phyloP scores from a whole-genome alignment of 2,329 filamentous ascomycete genomes.

The Ilyonectria robusta region DNA sequence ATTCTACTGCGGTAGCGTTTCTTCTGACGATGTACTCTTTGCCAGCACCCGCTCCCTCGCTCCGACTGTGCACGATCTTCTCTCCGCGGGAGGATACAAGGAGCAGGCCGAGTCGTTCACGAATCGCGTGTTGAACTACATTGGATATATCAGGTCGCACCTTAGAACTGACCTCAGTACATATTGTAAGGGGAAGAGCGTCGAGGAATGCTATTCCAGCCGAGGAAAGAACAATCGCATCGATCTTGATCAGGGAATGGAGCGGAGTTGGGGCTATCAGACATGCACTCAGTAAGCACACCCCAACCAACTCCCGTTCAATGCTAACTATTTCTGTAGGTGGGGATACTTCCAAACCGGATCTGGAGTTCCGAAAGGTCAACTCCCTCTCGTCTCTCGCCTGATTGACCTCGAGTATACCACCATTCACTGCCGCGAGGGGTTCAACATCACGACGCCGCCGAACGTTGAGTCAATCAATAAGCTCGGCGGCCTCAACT shows the following conservation, averaged over 20 bases:
- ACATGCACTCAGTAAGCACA: constrained; percentile 66
- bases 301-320: fast-evolving
- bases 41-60: constrained; percentile 55
- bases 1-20: constrained; percentile 64
- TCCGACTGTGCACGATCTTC: constrained; percentile 55
- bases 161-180: constrained; percentile 47
- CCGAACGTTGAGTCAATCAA: constrained; percentile 79
- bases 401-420: constrained; percentile 75
- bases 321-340: constrained; percentile 54
- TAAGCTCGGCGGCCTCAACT: constrained; percentile 80
- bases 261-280: constrained; percentile 66
- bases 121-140: constrained; percentile 65
- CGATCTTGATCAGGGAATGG: constrained; percentile 36
- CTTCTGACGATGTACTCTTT: constrained; percentile 58
- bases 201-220: constrained; percentile 52
- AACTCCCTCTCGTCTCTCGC: constrained; percentile 80
- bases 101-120: constrained; percentile 55
- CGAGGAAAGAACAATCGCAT: constrained; percentile 41
- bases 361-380: constrained; percentile 73
- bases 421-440: constrained; percentile 73
- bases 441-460: constrained; percentile 77
- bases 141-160: constrained; percentile 58
- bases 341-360: constrained; percentile 88
- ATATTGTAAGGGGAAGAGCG: constrained; percentile 43
- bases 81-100: constrained; percentile 59